phyloP scores from a whole-genome alignment of 164 flowering plant species.

The Malania oleifera region DNA sequence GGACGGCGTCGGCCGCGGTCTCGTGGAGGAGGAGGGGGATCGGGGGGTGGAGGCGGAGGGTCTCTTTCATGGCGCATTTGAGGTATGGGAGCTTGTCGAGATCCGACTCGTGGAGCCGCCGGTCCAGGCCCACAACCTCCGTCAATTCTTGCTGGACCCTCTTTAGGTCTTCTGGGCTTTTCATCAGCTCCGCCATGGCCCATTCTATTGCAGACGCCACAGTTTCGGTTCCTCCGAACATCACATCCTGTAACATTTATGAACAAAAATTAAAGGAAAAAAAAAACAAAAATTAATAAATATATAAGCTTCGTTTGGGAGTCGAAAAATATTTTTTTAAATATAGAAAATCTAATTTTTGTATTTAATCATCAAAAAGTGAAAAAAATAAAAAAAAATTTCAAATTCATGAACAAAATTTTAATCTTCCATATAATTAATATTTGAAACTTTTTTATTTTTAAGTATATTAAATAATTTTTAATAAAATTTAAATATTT shows the following conservation, averaged over 20 bases:
- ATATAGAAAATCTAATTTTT: not conserved
- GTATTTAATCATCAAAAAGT: no score
- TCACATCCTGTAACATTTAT: conserved; percentile 22
- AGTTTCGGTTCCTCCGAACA: conserved; percentile 35
- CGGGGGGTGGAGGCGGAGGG: conserved; percentile 32
- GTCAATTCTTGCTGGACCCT: conserved; percentile 27
- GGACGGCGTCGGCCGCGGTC: conserved; percentile 9
- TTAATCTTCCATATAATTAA: no score
- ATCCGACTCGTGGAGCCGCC: conserved; percentile 21
- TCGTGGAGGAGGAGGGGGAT: conserved; percentile 31
- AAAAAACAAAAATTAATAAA: not conserved
- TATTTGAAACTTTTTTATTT: no score
- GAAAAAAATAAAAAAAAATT: no score
- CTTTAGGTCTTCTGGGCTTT: conserved; percentile 26
- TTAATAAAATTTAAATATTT: no score
- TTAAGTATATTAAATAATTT: no score
- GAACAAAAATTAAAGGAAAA: not conserved
- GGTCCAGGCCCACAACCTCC: conserved; percentile 18
- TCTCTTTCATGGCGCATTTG: conserved; percentile 25
- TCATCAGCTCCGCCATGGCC: conserved; percentile 36
- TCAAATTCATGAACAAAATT: no score
- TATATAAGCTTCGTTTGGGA: not conserved
- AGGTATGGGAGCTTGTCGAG: conserved; percentile 25
- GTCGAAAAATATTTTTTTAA: not conserved
- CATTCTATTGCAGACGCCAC: conserved; percentile 34